Base-by-base conservation (phyloP, 768 basidiomycete species). In the Naematelia encephala region DNA sequence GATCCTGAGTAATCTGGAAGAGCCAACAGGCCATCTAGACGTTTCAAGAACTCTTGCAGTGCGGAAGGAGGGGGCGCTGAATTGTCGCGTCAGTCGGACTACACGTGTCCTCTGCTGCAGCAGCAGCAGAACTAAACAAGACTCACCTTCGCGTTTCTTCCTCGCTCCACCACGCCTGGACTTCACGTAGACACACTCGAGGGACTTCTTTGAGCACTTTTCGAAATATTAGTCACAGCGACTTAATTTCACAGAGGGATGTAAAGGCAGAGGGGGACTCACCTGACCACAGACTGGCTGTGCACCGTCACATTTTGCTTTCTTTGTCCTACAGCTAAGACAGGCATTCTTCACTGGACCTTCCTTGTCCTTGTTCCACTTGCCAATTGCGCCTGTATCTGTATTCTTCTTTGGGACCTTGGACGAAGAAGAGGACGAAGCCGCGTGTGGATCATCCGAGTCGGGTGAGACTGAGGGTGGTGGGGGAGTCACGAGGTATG, bases 181-280 rank as follows among this genome's bases (percentile, higher is more conserved):
- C 57, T 77, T 77, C 50, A 77, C 73, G 59, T 63, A 77, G 12
- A 70, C 69, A 51, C 75, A 77, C 53, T 74, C 72, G 5, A 73
- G 25, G 1, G 59, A 60, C 56, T 74, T 74, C 42, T 61, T 63
- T 13, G 42, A 29, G 53, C 75, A 77, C 68, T 76, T 56, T 16
- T 12, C 11, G 39, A 11, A 11, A n/a, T 43, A 43, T 43, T 11
- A 43, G 11, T 11, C 11, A 11, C 39, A 43, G 44, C 56, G 48
- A 47, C 54, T 30, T 30, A 12, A 5, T 57, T 11, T 12, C 11
- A 21, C 46, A 21, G 1, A 28, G 23, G 2, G 1, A 14, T 4
- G 25, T 16, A 34, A 23, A 29, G 1, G 25, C 54, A 27, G 21
- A 25, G n/a, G 2, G 23, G 2, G 10, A 63, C 70, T 57, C 54